Evolutionary conservation across 345 rosid genomes (phyloP).

Genomic region (Alliaria petiolata): DNA sequence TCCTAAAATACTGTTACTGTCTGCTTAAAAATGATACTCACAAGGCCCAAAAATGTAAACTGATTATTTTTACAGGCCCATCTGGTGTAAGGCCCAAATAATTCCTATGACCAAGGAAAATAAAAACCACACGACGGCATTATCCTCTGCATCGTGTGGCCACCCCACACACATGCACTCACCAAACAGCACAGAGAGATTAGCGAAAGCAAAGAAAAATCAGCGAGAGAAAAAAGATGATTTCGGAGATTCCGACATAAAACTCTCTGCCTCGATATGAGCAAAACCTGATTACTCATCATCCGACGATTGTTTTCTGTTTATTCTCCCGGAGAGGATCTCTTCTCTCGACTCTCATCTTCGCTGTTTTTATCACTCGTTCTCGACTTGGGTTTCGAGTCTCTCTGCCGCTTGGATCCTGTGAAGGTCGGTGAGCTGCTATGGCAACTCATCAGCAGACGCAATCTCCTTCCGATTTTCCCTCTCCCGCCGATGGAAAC

Average conservation of each 20-base stretch:
- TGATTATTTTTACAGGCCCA: neutral
- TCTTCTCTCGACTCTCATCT: neutral
- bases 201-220: neutral
- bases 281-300: conserved; percentile 7
- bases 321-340: neutral
- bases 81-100: neutral
- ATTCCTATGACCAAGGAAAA: neutral
- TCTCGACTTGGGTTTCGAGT: neutral
- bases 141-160: conserved; percentile 2
- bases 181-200: neutral
- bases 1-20: neutral
- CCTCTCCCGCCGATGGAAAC: conserved; percentile 12
- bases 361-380: neutral
- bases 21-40: neutral
- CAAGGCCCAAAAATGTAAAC: no score
- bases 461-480: conserved; percentile 23
- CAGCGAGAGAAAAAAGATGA: neutral
- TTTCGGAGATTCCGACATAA: neutral
- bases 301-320: neutral
- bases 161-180: neutral
- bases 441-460: conserved; percentile 35
- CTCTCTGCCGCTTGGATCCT: neutral
- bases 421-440: conserved; percentile 25
- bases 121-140: neutral
- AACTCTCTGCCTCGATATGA: conserved; percentile 15